A percentile compares a stretch with the other conserved stretches of the same genome.
These are phyloP conservation scores for Chenopodium suecicum DNA, from an alignment of 148 eudicot genomes.

Conservation along the genomic window DNA sequence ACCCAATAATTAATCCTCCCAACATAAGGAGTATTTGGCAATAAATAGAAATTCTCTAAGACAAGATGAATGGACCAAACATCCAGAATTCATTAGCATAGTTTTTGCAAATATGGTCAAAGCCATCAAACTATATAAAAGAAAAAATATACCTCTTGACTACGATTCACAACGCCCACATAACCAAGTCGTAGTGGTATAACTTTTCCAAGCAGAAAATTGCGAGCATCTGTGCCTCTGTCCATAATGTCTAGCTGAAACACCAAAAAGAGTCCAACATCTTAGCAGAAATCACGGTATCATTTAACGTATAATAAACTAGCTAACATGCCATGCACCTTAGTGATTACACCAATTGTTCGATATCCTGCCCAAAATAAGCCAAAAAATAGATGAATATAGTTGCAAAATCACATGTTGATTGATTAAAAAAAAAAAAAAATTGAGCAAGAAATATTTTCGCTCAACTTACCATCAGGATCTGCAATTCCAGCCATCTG, in stretches of 20 bases:
- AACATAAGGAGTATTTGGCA: too few species aligned
- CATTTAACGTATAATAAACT: constrained; percentile 2
- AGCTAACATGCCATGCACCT: constrained; percentile 42
- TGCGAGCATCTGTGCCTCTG: constrained; percentile 92
- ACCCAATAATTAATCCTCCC: too few species aligned
- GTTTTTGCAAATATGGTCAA: neutral
- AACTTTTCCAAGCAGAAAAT: constrained; percentile 89
- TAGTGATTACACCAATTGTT: constrained; percentile 91
- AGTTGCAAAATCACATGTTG: neutral
- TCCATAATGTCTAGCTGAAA: constrained; percentile 92
- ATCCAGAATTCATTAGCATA: too few species aligned
- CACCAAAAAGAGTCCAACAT: constrained; percentile 18
- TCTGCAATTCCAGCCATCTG: constrained; percentile 93
- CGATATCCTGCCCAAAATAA: constrained; percentile 62
- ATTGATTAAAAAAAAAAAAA: neutral
- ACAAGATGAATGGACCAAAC: too few species aligned
- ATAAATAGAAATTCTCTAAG: too few species aligned
- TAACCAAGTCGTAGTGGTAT: constrained; percentile 91
- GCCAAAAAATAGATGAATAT: neutral
- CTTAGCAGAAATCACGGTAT: neutral
- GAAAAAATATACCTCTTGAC: constrained; percentile 63
- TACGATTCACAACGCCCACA: constrained; percentile 89
- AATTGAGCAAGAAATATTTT: neutral
- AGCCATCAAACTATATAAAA: neutral
- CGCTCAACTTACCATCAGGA: constrained; percentile 70